Evolutionary conservation across 2,329 filamentous ascomycete species (phyloP).

Genomic region (Gnomoniopsis sp.): DNA sequence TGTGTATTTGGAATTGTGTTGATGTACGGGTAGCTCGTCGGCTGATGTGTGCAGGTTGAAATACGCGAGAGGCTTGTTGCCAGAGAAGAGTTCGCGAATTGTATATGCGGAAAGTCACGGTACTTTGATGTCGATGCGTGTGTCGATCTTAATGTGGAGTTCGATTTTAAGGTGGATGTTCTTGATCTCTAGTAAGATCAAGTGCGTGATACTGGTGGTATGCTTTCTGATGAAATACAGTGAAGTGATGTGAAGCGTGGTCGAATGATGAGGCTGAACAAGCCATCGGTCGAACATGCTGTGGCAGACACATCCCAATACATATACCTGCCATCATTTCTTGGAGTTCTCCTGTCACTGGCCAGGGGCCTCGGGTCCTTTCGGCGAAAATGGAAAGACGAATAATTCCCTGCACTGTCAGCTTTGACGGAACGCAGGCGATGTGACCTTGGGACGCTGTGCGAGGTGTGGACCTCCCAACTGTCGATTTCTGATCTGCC

Average conservation of each 20-base stretch:
- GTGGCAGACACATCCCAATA: constrained; percentile 17
- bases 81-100: neutral
- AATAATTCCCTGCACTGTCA: neutral
- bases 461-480: constrained; percentile 17
- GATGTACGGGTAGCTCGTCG: neutral
- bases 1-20: neutral
- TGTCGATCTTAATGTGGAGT: constrained; percentile 9
- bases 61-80: neutral
- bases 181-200: constrained; percentile 3
- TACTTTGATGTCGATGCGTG: neutral
- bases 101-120: neutral
- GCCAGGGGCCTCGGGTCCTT: constrained; percentile 8
- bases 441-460: constrained; percentile 11
- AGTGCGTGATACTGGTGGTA: constrained; percentile 9
- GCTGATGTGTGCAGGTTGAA: neutral
- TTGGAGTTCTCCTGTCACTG: neutral
- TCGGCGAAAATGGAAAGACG: constrained; percentile 8
- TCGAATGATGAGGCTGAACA: constrained; percentile 15
- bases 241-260: constrained; percentile 1
- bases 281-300: neutral
- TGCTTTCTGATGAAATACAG: neutral
- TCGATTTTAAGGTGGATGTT: constrained; percentile 3
- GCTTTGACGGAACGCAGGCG: neutral
- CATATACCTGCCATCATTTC: constrained; percentile 15
- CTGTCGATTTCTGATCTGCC: constrained; percentile 17